phyloP scores from a whole-genome alignment of 352 stramenopile genomes.

The Pythium rhizo-oryzae region DNA sequence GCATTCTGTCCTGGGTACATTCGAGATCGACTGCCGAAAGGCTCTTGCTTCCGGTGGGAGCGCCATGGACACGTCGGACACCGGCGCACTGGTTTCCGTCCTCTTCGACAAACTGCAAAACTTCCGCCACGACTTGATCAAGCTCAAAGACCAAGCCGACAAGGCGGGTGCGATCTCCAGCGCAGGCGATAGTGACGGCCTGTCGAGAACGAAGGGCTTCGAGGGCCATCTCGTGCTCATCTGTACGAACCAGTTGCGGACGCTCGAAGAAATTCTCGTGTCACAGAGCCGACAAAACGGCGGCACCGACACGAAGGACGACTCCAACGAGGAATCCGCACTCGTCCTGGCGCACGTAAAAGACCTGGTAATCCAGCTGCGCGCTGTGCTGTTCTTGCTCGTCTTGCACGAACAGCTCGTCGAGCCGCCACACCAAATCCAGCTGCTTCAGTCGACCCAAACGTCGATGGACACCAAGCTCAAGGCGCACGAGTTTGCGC shows the following conservation, averaged over 20 bases:
- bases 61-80: conserved; percentile 3
- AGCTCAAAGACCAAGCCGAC: conserved; percentile 54
- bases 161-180: conserved; percentile 18
- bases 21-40: conserved; percentile 31
- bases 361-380: conserved; percentile 68
- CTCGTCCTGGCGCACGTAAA: conserved; percentile 25
- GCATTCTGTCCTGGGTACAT: conserved; percentile 39
- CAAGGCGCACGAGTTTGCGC: conserved; percentile 43
- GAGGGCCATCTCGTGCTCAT: conserved; percentile 30
- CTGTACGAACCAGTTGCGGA: conserved; percentile 26
- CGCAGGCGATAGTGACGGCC: neutral
- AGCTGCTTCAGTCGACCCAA: conserved; percentile 39
- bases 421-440: conserved; percentile 40
- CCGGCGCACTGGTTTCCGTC: conserved; percentile 25
- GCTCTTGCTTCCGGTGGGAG: conserved; percentile 9
- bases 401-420: conserved; percentile 43
- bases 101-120: conserved; percentile 38
- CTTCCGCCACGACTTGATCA: conserved; percentile 52
- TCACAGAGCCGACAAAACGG: conserved; percentile 11
- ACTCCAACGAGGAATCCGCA: neutral
- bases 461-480: conserved; percentile 37
- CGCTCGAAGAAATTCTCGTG: conserved; percentile 27
- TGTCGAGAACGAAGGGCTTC: conserved; percentile 15
- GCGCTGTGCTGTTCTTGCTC: conserved; percentile 55
- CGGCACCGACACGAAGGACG: neutral